Evolutionary conservation across 768 basidiomycete species (phyloP).

Genomic region (Scleroderma bovista): DNA sequence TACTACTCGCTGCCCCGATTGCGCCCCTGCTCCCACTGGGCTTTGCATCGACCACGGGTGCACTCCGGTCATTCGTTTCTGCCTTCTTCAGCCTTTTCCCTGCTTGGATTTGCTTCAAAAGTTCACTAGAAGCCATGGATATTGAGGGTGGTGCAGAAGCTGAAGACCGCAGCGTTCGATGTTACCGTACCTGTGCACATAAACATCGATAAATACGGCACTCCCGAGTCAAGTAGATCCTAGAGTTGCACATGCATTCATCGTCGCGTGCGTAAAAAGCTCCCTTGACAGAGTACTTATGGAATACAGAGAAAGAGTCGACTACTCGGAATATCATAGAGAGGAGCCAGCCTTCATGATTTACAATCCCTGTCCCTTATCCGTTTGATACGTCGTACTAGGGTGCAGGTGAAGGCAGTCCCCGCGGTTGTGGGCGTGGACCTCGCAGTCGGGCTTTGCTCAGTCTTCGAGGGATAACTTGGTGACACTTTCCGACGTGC

Average conservation of each 20-base stretch:
- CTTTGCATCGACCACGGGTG: slow-evolving; percentile 48
- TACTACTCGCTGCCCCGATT: slow-evolving; percentile 33
- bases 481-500: too few species aligned
- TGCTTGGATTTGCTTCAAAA: slow-evolving; percentile 76
- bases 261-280: too few species aligned
- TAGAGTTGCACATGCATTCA: too few species aligned
- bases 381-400: neutral
- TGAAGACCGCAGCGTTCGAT: too few species aligned
- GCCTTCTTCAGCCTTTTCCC: slow-evolving; percentile 81
- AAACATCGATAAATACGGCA: too few species aligned
- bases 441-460: slow-evolving; percentile 1
- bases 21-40: slow-evolving; percentile 38
- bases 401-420: neutral
- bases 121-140: slow-evolving; percentile 66
- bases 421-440: slow-evolving; percentile 6
- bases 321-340: too few species aligned
- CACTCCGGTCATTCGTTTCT: slow-evolving; percentile 78
- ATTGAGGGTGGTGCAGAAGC: neutral
- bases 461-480: neutral
- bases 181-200: too few species aligned
- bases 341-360: too few species aligned
- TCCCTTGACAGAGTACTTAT: too few species aligned
- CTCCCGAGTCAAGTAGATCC: too few species aligned
- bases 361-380: neutral
- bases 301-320: too few species aligned